Conservation (phyloP, 371 early-diverging fungal genomes). For the Chytridiales sp. region DNA sequence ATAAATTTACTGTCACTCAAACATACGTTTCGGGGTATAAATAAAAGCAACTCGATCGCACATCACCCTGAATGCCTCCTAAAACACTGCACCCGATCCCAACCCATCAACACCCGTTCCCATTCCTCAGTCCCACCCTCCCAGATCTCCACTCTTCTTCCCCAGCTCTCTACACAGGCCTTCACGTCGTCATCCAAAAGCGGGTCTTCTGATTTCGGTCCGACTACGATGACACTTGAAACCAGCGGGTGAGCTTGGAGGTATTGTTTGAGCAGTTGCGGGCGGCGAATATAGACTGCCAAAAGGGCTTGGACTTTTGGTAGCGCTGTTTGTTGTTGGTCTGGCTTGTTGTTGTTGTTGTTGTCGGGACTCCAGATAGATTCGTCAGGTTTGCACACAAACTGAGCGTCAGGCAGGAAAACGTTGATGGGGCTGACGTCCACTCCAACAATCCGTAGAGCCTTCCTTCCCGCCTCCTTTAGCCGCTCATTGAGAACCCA, state of each 20-base stretch:
- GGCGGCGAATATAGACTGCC: slow-evolving; percentile 12
- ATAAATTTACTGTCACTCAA: too few species aligned
- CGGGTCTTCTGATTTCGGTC: slow-evolving; percentile 19
- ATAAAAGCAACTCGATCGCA: too few species aligned
- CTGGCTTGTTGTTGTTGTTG: background rate
- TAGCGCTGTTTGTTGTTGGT: too few species aligned
- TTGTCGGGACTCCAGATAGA: too few species aligned
- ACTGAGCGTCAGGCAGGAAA: background rate
- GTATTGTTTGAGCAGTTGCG: slow-evolving; percentile 4
- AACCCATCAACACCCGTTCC: too few species aligned
- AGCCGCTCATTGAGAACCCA: background rate
- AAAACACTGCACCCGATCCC: too few species aligned
- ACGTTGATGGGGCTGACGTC: slow-evolving; percentile 17
- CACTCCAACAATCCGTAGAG: slow-evolving; percentile 9
- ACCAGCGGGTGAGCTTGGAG: background rate
- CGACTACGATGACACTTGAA: slow-evolving; percentile 1
- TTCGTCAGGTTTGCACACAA: slow-evolving; percentile 2
- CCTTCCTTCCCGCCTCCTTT: background rate
- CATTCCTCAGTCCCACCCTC: too few species aligned
- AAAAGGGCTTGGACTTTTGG: background rate
- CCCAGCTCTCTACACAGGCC: too few species aligned
- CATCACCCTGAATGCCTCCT: too few species aligned
- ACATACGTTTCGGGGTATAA: too few species aligned
- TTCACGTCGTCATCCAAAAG: background rate
- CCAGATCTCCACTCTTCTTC: too few species aligned